These are phyloP conservation scores for Wickerhamomyces subpelliculosus DNA, from an alignment of 805 yeast genomes.

Conservation along the genomic window DNA sequence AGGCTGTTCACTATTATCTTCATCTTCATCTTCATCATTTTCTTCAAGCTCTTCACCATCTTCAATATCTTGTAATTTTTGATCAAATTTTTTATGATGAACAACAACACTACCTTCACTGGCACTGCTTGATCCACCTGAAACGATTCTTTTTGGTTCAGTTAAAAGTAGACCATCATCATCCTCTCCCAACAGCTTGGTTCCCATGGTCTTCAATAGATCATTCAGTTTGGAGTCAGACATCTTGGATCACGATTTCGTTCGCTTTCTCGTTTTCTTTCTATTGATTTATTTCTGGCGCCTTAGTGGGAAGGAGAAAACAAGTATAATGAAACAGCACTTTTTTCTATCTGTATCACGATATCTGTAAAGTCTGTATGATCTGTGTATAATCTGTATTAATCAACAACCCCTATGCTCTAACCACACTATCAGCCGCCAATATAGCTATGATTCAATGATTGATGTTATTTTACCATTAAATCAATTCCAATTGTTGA, in stretches of 20 bases:
- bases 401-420: too few relatives aligned
- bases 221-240: slow-evolving; percentile 12
- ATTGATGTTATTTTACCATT: neutral
- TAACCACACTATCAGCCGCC: too few relatives aligned
- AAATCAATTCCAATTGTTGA: neutral
- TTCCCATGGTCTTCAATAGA: slow-evolving; percentile 12
- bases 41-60: neutral
- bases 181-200: slow-evolving; percentile 15
- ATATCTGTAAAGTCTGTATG: too few relatives aligned
- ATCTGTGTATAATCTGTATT: too few relatives aligned
- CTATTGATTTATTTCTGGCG: too few relatives aligned
- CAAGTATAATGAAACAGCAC: too few relatives aligned
- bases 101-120: slow-evolving; percentile 19
- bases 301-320: too few relatives aligned
- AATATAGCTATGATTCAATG: too few relatives aligned
- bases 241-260: slow-evolving; percentile 5
- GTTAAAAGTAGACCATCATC: slow-evolving; percentile 4
- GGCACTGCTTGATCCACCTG: slow-evolving; percentile 5
- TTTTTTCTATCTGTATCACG: too few relatives aligned
- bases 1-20: slow-evolving; percentile 13
- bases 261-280: too few relatives aligned
- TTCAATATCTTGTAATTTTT: neutral
- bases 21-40: slow-evolving; percentile 12
- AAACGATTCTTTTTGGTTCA: slow-evolving; percentile 15
- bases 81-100: slow-evolving; percentile 1